Percentiles rank a stretch among this genome's conserved stretches.
Conservation (phyloP, 805 yeast species). For the Monosporozyma yasuniensis region DNA sequence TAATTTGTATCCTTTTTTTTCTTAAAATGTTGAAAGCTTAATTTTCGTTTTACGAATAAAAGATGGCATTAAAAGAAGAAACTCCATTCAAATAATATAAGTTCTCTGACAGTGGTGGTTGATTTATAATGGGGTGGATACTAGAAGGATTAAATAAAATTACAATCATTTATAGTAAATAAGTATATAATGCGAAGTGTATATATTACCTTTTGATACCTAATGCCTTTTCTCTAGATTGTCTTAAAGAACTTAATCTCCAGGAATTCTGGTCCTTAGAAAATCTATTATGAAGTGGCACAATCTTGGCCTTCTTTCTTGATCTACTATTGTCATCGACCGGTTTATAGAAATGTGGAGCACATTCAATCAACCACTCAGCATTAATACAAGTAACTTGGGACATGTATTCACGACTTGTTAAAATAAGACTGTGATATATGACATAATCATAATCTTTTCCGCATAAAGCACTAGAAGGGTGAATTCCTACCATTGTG, state of each 20-base stretch:
- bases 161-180: background rate
- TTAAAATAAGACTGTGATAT: slow-evolving; percentile 72
- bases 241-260: slow-evolving; percentile 52
- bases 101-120: too few relatives aligned
- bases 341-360: slow-evolving; percentile 65
- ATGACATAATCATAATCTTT: slow-evolving; percentile 66
- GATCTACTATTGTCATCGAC: slow-evolving; percentile 46
- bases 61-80: too few relatives aligned
- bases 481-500: slow-evolving; percentile 75
- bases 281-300: slow-evolving; percentile 58
- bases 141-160: too few relatives aligned
- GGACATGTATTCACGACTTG: slow-evolving; percentile 87
- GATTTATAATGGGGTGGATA: too few relatives aligned
- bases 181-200: background rate
- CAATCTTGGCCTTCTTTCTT: slow-evolving; percentile 55
- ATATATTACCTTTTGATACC: slow-evolving; percentile 15
- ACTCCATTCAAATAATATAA: too few relatives aligned
- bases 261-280: slow-evolving; percentile 60
- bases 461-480: slow-evolving; percentile 65
- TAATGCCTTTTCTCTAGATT: slow-evolving; percentile 24
- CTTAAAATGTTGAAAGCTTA: too few relatives aligned
- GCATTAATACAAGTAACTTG: slow-evolving; percentile 78
- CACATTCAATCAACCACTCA: slow-evolving; percentile 60
- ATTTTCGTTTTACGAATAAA: too few relatives aligned
- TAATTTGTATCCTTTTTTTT: too few relatives aligned